Evolutionary conservation across 1,139 yeast genomes (phyloP).

Genomic region (Candida frijolesensis): DNA sequence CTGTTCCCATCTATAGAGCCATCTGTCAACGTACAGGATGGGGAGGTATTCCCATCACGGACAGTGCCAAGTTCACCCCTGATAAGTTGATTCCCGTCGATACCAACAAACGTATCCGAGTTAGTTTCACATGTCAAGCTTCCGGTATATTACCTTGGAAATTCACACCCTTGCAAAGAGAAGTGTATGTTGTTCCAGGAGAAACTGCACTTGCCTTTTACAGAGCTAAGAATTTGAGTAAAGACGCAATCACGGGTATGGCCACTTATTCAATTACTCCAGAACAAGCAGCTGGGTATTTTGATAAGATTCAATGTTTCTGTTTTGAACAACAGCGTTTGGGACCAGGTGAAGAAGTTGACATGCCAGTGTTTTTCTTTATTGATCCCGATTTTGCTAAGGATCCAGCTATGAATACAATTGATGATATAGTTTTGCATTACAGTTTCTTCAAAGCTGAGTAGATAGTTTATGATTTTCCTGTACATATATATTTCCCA

Average conservation of each 20-base stretch:
- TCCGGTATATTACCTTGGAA: slow-evolving; percentile 94
- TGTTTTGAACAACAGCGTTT: slow-evolving; percentile 96
- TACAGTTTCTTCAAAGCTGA: slow-evolving; percentile 82
- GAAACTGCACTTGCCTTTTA: slow-evolving; percentile 97
- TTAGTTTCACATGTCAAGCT: slow-evolving; percentile 89
- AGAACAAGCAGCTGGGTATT: slow-evolving; percentile 93
- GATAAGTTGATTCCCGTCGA: slow-evolving; percentile 90
- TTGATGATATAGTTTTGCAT: slow-evolving; percentile 87
- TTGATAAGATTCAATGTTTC: slow-evolving; percentile 95
- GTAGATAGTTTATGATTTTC: background rate
- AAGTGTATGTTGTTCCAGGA: slow-evolving; percentile 93
- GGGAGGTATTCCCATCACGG: slow-evolving; percentile 95
- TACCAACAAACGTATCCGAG: slow-evolving; percentile 75
- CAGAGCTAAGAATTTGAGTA: slow-evolving; percentile 83
- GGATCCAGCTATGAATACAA: slow-evolving; percentile 90
- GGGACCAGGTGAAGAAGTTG: slow-evolving; percentile 96
- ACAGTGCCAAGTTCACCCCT: slow-evolving; percentile 73
- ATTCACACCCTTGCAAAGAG: slow-evolving; percentile 91
- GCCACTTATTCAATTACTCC: slow-evolving; percentile 97
- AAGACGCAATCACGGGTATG: slow-evolving; percentile 95
- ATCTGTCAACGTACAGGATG: slow-evolving; percentile 95
- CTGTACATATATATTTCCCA: background rate
- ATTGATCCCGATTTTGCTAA: slow-evolving; percentile 97
- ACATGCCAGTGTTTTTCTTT: slow-evolving; percentile 98
- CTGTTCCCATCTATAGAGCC: slow-evolving; percentile 91